Evolutionary conservation across 345 rosid species (phyloP).

Genomic region (Corchorus capsularis): DNA sequence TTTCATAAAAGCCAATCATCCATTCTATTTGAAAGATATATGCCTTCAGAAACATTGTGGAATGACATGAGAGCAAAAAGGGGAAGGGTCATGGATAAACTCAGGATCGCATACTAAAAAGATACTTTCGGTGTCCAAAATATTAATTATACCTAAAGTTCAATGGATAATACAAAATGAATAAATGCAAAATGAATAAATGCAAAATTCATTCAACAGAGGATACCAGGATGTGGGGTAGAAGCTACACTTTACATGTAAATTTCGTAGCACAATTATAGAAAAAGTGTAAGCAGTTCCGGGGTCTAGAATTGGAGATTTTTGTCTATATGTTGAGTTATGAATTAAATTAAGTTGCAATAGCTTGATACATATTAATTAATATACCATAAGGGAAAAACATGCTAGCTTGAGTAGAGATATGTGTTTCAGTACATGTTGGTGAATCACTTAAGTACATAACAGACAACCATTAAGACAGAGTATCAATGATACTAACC

Average conservation of each 20-base stretch:
- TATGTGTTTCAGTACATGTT: not conserved
- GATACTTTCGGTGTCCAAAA: not conserved
- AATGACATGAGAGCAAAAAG: not conserved
- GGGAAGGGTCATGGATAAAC: not conserved
- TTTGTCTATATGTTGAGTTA: not conserved
- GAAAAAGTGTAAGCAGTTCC: not conserved
- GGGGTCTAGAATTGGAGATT: not conserved
- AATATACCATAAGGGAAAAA: not conserved
- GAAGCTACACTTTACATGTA: not conserved
- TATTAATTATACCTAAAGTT: not conserved
- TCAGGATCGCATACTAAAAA: not conserved
- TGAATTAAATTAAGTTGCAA: not conserved
- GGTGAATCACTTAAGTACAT: not conserved
- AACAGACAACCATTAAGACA: not conserved
- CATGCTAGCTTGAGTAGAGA: constrained; percentile 1
- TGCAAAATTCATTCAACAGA: not conserved
- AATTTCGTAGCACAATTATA: constrained; percentile 1
- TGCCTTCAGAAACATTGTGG: not conserved
- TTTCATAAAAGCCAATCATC: not conserved
- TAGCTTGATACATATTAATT: not conserved
- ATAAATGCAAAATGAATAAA: not conserved
- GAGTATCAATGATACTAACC: constrained; percentile 38
- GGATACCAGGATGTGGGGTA: not conserved
- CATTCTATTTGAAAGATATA: not conserved
- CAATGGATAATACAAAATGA: not conserved